Conservation (phyloP, 2,329 filamentous ascomycete genomes). For the Ilyonectria robusta region DNA sequence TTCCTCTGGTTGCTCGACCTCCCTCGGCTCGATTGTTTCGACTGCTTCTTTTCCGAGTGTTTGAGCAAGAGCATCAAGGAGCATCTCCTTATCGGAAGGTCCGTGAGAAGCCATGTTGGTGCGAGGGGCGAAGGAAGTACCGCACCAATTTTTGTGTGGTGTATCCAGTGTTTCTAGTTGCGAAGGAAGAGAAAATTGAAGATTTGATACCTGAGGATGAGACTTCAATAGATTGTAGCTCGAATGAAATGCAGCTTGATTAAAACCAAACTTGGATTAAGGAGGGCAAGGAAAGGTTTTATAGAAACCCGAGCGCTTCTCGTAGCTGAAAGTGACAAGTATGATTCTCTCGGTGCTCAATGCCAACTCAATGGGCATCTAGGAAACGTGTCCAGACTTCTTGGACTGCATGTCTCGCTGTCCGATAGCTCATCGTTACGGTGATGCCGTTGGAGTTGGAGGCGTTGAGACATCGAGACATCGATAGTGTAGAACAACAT, state of each 20-base stretch:
- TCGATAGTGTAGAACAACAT: too few relatives aligned
- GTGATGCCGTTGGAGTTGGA: too few relatives aligned
- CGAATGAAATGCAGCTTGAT: neutral
- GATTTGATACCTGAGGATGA: neutral
- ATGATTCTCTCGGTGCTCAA: neutral
- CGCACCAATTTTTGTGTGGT: slow-evolving; percentile 5
- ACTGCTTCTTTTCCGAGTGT: neutral
- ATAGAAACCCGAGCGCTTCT: neutral
- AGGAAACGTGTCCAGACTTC: neutral
- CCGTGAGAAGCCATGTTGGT: neutral
- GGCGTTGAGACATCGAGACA: too few relatives aligned
- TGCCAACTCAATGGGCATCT: neutral
- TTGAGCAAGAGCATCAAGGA: slow-evolving; percentile 10
- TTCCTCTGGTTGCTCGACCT: neutral
- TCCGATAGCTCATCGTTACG: neutral
- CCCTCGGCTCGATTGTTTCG: neutral
- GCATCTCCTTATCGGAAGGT: slow-evolving; percentile 11
- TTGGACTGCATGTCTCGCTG: neutral
- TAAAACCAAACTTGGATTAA: neutral
- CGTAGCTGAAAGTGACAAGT: neutral
- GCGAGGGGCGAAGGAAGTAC: neutral
- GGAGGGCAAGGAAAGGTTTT: neutral
- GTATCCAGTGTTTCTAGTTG: neutral
- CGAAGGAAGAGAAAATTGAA: neutral
- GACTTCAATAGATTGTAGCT: neutral